Conservation (phyloP, 352 stramenopile genomes). For the Phytophthora brassicae region DNA sequence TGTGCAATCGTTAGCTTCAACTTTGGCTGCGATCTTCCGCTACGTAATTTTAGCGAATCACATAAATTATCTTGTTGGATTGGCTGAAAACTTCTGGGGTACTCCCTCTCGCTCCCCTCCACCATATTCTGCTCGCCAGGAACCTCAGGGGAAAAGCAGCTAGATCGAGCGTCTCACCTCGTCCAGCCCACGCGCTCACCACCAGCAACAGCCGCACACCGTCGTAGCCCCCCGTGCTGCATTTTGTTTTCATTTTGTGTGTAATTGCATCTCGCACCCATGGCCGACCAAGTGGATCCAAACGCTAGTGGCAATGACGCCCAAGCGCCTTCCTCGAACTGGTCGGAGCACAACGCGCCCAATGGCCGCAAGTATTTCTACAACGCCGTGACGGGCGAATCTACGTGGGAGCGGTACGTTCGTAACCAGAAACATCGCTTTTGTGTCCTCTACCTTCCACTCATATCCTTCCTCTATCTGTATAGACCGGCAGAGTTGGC, state of each 20-base stretch:
- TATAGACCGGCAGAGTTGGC: constrained; percentile 60
- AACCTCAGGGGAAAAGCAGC: constrained; percentile 23
- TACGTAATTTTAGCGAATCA: constrained; percentile 20
- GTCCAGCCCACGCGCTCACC: constrained; percentile 4
- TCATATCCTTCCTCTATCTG: constrained; percentile 1
- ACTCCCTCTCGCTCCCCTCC: constrained; percentile 23
- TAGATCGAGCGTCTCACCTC: constrained; percentile 17
- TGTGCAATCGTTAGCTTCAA: no score
- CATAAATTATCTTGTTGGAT: not conserved
- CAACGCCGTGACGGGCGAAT: constrained; percentile 89
- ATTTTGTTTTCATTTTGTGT: constrained; percentile 58
- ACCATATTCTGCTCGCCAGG: constrained; percentile 32
- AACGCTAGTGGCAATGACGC: constrained; percentile 37
- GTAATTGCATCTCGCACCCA: constrained; percentile 43
- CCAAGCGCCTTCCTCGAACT: constrained; percentile 50
- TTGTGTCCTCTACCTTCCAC: not conserved
- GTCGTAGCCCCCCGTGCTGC: constrained; percentile 23
- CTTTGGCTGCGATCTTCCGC: constrained; percentile 6
- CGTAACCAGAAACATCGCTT: not conserved
- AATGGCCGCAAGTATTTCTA: constrained; percentile 93
- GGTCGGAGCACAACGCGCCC: constrained; percentile 90
- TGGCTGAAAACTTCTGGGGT: constrained; percentile 13
- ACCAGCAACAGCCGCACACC: constrained; percentile 6
- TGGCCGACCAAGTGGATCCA: constrained; percentile 74
- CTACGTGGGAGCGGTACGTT: constrained; percentile 86